Evolutionary conservation across 2,329 filamentous ascomycete species (phyloP).

Genomic region (Alternaria arborescens): DNA sequence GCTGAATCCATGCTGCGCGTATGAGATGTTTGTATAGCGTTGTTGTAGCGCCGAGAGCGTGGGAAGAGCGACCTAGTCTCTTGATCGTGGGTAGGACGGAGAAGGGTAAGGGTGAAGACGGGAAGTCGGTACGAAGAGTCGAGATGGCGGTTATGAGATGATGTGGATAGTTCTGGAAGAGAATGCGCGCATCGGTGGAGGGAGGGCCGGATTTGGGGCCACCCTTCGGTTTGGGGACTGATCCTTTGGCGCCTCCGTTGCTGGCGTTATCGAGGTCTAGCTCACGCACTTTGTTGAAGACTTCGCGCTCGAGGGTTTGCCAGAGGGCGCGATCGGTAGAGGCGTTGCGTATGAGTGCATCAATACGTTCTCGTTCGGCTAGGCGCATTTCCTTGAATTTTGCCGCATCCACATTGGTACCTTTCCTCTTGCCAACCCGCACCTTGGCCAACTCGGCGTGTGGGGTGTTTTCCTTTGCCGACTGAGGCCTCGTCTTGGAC

Average conservation of each 20-base stretch:
- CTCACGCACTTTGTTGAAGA: conserved; percentile 68
- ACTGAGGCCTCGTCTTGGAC: conserved; percentile 4
- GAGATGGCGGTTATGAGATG: conserved; percentile 67
- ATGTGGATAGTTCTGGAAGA: conserved; percentile 71
- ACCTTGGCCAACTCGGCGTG: conserved; percentile 9
- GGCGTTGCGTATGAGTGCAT: conserved; percentile 63
- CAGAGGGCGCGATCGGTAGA: conserved; percentile 71
- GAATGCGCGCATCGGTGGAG: conserved; percentile 59
- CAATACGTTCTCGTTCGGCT: conserved; percentile 62
- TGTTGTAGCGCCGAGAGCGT: conserved; percentile 75
- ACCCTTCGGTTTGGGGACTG: neutral
- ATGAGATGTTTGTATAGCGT: conserved; percentile 74
- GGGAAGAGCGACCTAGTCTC: conserved; percentile 72
- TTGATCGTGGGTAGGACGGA: conserved; percentile 73
- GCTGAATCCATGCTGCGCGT: conserved; percentile 67
- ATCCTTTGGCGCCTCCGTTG: conserved; percentile 8
- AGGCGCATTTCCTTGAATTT: conserved; percentile 23
- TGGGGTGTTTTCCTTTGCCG: conserved; percentile 4
- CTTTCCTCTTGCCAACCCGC: conserved; percentile 17
- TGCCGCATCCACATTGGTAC: conserved; percentile 17
- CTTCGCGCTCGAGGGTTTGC: conserved; percentile 70
- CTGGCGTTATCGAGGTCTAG: conserved; percentile 59
- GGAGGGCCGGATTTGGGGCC: conserved; percentile 9
- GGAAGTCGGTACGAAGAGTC: conserved; percentile 67
- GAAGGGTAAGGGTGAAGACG: conserved; percentile 67